These are phyloP conservation scores for Aspergillus sp. DNA, from an alignment of 2,329 filamentous ascomycete genomes.

Conservation along the genomic window DNA sequence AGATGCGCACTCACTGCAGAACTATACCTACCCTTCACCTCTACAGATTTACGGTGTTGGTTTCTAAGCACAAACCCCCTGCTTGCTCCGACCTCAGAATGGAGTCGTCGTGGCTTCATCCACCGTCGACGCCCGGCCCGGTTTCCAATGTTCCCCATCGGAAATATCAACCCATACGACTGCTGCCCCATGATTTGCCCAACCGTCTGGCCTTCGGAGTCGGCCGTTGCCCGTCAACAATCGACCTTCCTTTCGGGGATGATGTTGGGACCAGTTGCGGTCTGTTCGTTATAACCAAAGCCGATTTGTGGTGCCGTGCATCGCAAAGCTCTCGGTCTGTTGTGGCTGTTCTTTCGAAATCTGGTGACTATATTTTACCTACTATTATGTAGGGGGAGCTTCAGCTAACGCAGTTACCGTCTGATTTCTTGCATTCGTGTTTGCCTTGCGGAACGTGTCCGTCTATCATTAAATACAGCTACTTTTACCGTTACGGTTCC, in stretches of 20 bases:
- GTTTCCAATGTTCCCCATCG: conserved; percentile 8
- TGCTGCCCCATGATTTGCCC: conserved; percentile 1
- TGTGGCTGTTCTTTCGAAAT: background rate
- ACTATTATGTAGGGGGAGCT: too few relatives aligned
- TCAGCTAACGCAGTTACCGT: too few relatives aligned
- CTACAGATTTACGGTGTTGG: background rate
- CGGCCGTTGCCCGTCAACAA: background rate
- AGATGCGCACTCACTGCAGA: background rate
- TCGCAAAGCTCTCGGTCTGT: background rate
- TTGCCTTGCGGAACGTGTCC: too few relatives aligned
- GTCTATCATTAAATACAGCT: too few relatives aligned
- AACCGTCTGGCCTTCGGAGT: background rate
- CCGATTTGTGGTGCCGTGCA: too few relatives aligned
- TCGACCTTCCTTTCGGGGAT: background rate
- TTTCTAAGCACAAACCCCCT: background rate
- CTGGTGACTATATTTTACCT: conserved; percentile 22
- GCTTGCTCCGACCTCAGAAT: background rate
- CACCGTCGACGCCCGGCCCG: background rate
- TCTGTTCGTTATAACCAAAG: background rate
- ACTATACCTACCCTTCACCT: background rate
- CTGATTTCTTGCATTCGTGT: too few relatives aligned
- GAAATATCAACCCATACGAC: conserved; percentile 13
- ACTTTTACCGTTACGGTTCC: background rate
- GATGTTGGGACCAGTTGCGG: background rate
- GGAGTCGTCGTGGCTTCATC: background rate